Percentiles rank a stretch among this genome's conserved stretches.
These are phyloP conservation scores for Isoetes taiwanensis DNA, from an alignment of 75 land plant species.

Conservation along the genomic window DNA sequence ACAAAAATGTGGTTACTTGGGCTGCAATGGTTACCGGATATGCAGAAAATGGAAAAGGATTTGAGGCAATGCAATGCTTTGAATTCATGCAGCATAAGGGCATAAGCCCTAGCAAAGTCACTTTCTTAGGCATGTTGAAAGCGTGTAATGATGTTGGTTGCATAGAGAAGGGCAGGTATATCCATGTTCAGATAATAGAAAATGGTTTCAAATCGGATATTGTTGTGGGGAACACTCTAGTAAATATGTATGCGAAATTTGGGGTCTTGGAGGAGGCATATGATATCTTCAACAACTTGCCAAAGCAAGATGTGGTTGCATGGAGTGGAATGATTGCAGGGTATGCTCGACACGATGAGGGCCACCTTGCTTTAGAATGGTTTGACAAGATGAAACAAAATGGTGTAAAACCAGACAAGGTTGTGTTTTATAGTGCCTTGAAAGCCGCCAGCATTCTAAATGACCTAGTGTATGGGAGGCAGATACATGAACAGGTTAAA, in stretches of 20 bases:
- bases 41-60: constrained; percentile 3
- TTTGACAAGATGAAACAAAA: no score
- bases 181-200: constrained; percentile 11
- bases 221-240: constrained; percentile 26
- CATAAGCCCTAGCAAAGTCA: constrained; percentile 22
- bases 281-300: constrained; percentile 15
- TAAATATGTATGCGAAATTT: constrained; percentile 55
- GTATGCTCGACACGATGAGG: no score
- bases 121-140: constrained; percentile 21
- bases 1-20: neutral
- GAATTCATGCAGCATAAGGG: constrained; percentile 10
- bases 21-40: neutral
- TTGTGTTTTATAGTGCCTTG: no score
- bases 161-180: constrained; percentile 15
- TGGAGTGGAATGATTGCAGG: constrained; percentile 36
- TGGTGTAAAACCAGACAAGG: no score
- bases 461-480: no score
- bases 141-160: constrained; percentile 20
- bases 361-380: no score
- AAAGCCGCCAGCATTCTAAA: no score
- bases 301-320: constrained; percentile 20
- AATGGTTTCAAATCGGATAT: constrained; percentile 8
- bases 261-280: constrained; percentile 33
- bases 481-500: no score
- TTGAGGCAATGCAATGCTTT: no score